These are phyloP conservation scores for Aspergillus asperescens DNA, from an alignment of 495 filamentous ascomycete genomes.

Conservation along the genomic window DNA sequence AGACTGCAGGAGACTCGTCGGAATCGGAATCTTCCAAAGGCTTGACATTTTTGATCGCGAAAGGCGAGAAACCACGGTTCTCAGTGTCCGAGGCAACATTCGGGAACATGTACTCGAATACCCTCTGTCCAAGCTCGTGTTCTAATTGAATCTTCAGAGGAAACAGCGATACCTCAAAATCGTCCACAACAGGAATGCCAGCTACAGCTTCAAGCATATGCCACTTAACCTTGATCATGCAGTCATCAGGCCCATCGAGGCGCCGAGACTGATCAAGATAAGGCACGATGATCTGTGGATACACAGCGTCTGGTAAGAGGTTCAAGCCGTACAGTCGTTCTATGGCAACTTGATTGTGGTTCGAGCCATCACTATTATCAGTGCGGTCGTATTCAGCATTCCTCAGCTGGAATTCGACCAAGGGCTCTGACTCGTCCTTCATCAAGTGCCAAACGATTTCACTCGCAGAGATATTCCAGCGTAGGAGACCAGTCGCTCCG, in stretches of 20 bases:
- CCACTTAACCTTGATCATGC: conserved; percentile 92
- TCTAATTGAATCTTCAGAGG: conserved; percentile 94
- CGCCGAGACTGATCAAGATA: conserved; percentile 64
- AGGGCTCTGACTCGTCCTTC: conserved; percentile 72
- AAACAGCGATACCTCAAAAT: conserved; percentile 92
- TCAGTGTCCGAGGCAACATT: conserved; percentile 58
- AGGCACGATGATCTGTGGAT: conserved; percentile 90
- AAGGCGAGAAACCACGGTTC: conserved; percentile 69
- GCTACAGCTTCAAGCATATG: conserved; percentile 97
- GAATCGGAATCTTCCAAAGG: conserved; percentile 53
- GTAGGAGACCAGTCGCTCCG: conserved; percentile 69
- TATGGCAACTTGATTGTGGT: conserved; percentile 85
- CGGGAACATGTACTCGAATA: conserved; percentile 98
- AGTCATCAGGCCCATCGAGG: conserved; percentile 48
- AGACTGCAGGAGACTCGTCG: conserved; percentile 32
- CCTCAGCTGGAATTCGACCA: conserved; percentile 90
- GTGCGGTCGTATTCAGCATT: conserved; percentile 88
- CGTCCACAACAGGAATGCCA: conserved; percentile 93
- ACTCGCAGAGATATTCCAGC: conserved; percentile 82
- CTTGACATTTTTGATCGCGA: conserved; percentile 74
- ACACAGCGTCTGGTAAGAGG: conserved; percentile 80
- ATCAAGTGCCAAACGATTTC: conserved; percentile 98
- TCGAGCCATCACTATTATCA: conserved; percentile 94
- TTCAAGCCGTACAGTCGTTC: conserved; percentile 81
- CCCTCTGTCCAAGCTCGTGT: conserved; percentile 82